Evolutionary conservation across 768 basidiomycete species (phyloP).

Genomic region (Mycena galopus): DNA sequence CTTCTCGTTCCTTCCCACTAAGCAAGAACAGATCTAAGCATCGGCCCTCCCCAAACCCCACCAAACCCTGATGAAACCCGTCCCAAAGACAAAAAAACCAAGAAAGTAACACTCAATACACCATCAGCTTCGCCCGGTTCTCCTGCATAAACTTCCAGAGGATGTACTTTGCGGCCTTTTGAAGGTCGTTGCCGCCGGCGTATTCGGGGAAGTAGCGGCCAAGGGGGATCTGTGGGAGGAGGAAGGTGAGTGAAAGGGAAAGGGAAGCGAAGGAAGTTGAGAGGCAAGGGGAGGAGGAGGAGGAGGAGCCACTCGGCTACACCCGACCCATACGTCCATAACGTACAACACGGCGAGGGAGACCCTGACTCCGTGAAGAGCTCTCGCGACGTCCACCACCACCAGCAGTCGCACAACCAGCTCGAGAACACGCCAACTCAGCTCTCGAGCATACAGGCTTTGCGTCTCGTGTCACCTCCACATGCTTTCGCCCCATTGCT

Average conservation of each 20-base stretch:
- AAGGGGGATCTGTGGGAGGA: slow-evolving; percentile 53
- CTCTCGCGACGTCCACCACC: no score
- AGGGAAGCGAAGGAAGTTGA: neutral
- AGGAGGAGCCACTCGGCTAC: no score
- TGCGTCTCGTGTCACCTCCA: no score
- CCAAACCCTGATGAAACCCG: neutral
- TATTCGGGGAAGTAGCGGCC: slow-evolving; percentile 77
- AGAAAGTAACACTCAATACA: slow-evolving; percentile 62
- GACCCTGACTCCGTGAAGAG: no score
- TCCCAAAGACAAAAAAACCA: neutral
- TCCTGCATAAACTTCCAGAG: slow-evolving; percentile 86
- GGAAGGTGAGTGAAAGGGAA: neutral
- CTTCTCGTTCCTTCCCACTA: neutral
- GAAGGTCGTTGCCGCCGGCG: slow-evolving; percentile 77
- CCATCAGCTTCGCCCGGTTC: slow-evolving; percentile 74
- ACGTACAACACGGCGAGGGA: no score
- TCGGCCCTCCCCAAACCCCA: no score
- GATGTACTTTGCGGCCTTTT: slow-evolving; percentile 84
- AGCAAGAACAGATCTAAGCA: neutral
- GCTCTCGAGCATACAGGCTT: no score
- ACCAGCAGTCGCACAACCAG: no score
- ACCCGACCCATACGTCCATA: no score
- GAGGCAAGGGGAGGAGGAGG: no score
- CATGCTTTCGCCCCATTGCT: no score
- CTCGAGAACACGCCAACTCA: no score